Conservation (phyloP, 495 filamentous ascomycete genomes). For the Daldinia bambusicola region DNA sequence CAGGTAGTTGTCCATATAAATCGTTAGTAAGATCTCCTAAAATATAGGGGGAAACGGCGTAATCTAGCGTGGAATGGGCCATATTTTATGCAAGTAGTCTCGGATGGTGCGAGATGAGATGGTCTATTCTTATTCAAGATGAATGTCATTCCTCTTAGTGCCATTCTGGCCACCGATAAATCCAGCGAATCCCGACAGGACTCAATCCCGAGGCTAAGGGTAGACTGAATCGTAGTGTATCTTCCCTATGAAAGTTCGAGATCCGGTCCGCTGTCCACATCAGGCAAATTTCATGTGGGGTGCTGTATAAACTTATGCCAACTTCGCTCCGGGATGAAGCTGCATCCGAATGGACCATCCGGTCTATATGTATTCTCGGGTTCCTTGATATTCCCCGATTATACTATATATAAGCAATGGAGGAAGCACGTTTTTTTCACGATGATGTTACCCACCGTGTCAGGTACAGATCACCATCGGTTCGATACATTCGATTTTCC, state of each 20-base stretch:
- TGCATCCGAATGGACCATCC: conserved; percentile 8
- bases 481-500: not conserved
- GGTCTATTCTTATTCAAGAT: not conserved
- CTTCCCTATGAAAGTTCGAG: not conserved
- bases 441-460: not conserved
- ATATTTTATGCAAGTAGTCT: conserved; percentile 23
- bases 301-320: conserved; percentile 27
- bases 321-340: conserved; percentile 20
- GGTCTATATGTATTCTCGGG: not conserved
- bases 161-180: conserved; percentile 1
- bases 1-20: not conserved
- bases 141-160: not conserved
- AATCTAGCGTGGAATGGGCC: conserved; percentile 3
- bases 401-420: conserved; percentile 24
- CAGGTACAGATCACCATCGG: not conserved
- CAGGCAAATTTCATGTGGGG: conserved; percentile 2
- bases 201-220: conserved; percentile 14
- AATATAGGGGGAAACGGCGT: not conserved
- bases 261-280: not conserved
- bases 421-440: not conserved
- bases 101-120: conserved; percentile 4
- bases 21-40: not conserved
- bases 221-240: conserved; percentile 6
- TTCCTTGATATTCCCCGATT: not conserved
- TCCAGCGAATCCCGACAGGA: conserved; percentile 4